Conservation (phyloP, 768 basidiomycete species). For the Dacryopinax spathularia region DNA sequence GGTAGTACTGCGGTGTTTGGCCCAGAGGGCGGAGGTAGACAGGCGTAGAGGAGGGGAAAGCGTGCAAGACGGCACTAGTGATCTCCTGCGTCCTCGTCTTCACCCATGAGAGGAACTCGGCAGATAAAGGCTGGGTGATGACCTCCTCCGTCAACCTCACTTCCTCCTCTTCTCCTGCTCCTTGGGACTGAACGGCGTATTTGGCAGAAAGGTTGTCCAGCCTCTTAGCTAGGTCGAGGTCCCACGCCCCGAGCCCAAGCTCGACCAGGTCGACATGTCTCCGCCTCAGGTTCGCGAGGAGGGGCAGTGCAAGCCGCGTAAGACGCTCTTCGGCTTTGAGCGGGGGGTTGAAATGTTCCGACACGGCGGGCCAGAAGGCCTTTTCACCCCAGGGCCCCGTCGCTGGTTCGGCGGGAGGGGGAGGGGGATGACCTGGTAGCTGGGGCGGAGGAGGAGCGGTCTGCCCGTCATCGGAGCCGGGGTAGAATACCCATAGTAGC, state of each 20-base stretch:
- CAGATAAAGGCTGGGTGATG: conserved; percentile 1
- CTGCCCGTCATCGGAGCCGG: conserved; percentile 9
- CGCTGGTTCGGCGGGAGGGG: neutral
- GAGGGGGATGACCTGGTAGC: neutral
- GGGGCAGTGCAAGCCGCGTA: conserved; percentile 2
- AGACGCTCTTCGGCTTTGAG: conserved; percentile 7
- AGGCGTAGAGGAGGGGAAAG: neutral
- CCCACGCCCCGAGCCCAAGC: conserved; percentile 11
- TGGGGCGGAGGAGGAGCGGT: neutral
- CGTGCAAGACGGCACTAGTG: neutral
- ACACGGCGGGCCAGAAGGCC: neutral
- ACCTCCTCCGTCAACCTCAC: neutral
- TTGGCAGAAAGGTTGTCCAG: conserved; percentile 8
- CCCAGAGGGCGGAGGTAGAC: conserved; percentile 8
- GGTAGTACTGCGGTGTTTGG: conserved; percentile 7
- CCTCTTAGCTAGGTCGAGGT: conserved; percentile 9
- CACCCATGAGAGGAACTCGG: conserved; percentile 4
- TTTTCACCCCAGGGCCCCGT: neutral
- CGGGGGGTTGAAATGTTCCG: conserved; percentile 11
- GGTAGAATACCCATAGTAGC: conserved; percentile 9
- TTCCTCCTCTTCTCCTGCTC: neutral
- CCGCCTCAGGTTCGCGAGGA: conserved; percentile 3
- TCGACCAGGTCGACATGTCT: conserved; percentile 8
- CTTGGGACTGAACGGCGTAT: neutral
- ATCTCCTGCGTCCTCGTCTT: neutral